These are phyloP conservation scores for Lichina pygmaea DNA, from an alignment of 495 filamentous ascomycete genomes.

Conservation along the genomic window DNA sequence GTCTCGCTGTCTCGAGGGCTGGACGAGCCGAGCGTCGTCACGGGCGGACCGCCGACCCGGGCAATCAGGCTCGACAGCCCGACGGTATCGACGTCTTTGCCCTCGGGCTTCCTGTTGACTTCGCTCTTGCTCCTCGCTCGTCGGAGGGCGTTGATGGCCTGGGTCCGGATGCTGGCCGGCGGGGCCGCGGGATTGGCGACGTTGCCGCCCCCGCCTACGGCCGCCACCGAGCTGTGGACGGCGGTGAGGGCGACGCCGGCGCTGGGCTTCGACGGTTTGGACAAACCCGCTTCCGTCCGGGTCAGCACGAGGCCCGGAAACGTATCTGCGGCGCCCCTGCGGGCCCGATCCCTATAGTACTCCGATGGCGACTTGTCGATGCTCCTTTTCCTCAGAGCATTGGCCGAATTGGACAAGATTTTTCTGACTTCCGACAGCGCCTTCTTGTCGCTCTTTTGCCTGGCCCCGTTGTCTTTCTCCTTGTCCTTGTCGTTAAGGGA, in stretches of 20 bases:
- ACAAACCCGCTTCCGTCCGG: background rate
- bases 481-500: slow-evolving; percentile 22
- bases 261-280: slow-evolving; percentile 15
- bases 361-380: slow-evolving; percentile 17
- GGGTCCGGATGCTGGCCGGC: slow-evolving; percentile 15
- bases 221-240: slow-evolving; percentile 31
- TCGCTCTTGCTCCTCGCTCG: slow-evolving; percentile 58
- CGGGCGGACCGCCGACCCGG: slow-evolving; percentile 29
- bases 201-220: slow-evolving; percentile 34
- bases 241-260: slow-evolving; percentile 29
- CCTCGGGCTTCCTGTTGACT: slow-evolving; percentile 17
- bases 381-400: slow-evolving; percentile 26
- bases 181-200: slow-evolving; percentile 25
- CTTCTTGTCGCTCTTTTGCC: slow-evolving; percentile 14
- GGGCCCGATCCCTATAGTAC: slow-evolving; percentile 15
- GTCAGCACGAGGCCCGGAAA: background rate
- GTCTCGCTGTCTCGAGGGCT: slow-evolving; percentile 11
- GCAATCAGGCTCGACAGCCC: slow-evolving; percentile 15
- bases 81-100: slow-evolving; percentile 2
- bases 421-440: slow-evolving; percentile 10
- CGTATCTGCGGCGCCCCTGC: slow-evolving; percentile 14
- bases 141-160: slow-evolving; percentile 21
- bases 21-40: slow-evolving; percentile 20
- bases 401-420: background rate
- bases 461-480: slow-evolving; percentile 12